Evolutionary conservation across 2,329 filamentous ascomycete species (phyloP).

Genomic region (Sporothrix variecibatus): DNA sequence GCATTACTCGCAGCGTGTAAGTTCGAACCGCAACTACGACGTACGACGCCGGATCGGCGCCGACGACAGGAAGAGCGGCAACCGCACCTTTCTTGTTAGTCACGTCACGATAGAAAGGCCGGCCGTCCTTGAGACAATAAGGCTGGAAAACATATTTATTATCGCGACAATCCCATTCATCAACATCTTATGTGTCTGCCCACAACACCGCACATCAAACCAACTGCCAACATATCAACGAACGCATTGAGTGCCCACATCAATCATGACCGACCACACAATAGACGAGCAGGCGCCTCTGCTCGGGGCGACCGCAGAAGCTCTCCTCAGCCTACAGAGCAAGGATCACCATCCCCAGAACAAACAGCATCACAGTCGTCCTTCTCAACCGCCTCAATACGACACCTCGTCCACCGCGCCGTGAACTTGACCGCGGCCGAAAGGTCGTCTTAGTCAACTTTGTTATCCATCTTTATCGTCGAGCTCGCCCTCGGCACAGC

Average conservation of each 20-base stretch:
- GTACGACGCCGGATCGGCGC: not conserved
- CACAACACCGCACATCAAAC: not conserved
- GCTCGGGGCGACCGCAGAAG: not conserved
- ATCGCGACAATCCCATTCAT: too few species aligned
- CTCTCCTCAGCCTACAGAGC: not conserved
- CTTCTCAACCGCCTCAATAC: not conserved
- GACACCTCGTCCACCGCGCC: not conserved
- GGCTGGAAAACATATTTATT: too few species aligned
- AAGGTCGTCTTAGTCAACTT: slow-evolving; percentile 37
- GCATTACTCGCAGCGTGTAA: not conserved
- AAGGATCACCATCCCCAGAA: not conserved
- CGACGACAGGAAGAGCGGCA: too few species aligned
- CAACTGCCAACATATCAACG: not conserved
- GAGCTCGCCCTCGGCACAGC: slow-evolving; percentile 42
- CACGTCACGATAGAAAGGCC: too few species aligned
- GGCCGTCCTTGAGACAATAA: too few species aligned
- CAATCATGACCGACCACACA: not conserved
- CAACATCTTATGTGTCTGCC: too few species aligned
- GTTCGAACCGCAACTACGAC: too few species aligned
- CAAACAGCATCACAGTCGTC: not conserved
- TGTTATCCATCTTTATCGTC: slow-evolving; percentile 43
- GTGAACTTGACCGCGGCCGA: slow-evolving; percentile 33
- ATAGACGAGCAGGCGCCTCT: slow-evolving; percentile 22
- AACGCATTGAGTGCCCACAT: not conserved
- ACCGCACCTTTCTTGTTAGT: too few species aligned